Evolutionary conservation across 495 filamentous ascomycete genomes (phyloP), one percentile per base, ranked within the genome.

Genomic region (Talaromyces wortmannii): DNA sequence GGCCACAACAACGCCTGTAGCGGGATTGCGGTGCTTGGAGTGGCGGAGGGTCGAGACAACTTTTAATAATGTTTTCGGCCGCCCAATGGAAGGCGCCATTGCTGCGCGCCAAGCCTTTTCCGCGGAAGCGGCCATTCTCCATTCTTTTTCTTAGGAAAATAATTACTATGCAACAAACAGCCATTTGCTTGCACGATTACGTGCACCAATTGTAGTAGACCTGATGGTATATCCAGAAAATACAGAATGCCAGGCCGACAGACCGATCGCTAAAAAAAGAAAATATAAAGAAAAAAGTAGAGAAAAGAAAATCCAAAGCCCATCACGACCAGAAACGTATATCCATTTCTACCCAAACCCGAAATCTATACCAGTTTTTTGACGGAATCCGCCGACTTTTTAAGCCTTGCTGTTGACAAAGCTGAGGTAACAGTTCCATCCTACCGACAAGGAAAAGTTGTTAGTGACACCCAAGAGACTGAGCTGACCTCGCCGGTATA

Each of bases 391-490:
- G n/a, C 23, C 48, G 56, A 61, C 50, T 68, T 57, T 23, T 66
- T 61, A 45, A 69, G 45, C 72, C 30, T 74, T 71, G 55, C 77
- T 92, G 71, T 92, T 95, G 57, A 95, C 73, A 65, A 80, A 85
- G 71, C 91, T 96, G 50, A 98, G 70, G 68, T 96, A 94, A 67
- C 90, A 96, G 66, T 98, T 98, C 94, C 94, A 98, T 57, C 91
- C 92, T 82, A 78, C 68, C 45, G 60, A 75, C 18, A 12, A 17
- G 50, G 40, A 50, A 13, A 52, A 5, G 63, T 68, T 52, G 66
- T 59, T 57, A 56, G 10, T 16, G 31, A 11, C 56, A 16, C 15
- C 15, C 17, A 50, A 58, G 48, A 62, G 51, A 45, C 10, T 36
- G 1, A 10, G 78, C 82, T 67, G 65, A 89, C 86, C 86, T 58